Evolutionary conservation across 257 asterid species (phyloP).

Genomic region (Henckelia pumila): DNA sequence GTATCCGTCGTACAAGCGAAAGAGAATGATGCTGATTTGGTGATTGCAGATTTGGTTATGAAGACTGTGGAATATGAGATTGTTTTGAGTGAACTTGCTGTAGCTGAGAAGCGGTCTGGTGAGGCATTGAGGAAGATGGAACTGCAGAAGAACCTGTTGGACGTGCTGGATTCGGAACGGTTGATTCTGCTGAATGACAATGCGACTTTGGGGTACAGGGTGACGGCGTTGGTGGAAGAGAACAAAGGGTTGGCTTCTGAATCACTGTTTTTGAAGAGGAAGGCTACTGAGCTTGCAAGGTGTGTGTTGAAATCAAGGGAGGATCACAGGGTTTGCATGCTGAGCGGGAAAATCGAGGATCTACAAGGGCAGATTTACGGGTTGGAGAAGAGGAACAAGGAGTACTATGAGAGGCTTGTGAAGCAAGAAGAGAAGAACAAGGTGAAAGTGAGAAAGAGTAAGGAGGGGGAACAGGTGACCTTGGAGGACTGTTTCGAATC

Average conservation of each 20-base stretch:
- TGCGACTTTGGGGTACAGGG: slow-evolving; percentile 63
- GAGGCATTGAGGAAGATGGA: slow-evolving; percentile 75
- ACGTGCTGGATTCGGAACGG: slow-evolving; percentile 89
- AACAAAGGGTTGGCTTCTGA: slow-evolving; percentile 77
- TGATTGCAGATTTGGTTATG: slow-evolving; percentile 68
- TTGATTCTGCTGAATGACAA: slow-evolving; percentile 78
- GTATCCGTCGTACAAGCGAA: slow-evolving; percentile 19
- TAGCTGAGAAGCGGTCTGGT: slow-evolving; percentile 45
- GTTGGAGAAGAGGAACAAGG: slow-evolving; percentile 86
- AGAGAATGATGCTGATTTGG: slow-evolving; percentile 46
- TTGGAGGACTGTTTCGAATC: slow-evolving; percentile 54
- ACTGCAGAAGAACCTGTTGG: slow-evolving; percentile 80
- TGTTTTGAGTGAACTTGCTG: slow-evolving; percentile 45
- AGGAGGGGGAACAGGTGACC: slow-evolving; percentile 35
- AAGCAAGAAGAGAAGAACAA: slow-evolving; percentile 42
- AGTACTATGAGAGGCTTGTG: slow-evolving; percentile 65
- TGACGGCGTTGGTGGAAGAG: slow-evolving; percentile 65
- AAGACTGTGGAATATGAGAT: slow-evolving; percentile 71
- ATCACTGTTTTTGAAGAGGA: slow-evolving; percentile 71
- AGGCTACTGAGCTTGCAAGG: slow-evolving; percentile 86
- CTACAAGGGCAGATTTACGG: slow-evolving; percentile 82
- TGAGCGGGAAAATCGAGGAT: slow-evolving; percentile 91
- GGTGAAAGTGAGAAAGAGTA: slow-evolving; percentile 27
- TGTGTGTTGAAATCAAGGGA: slow-evolving; percentile 82
- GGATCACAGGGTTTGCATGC: slow-evolving; percentile 75